phyloP scores from a whole-genome alignment of 2,329 filamentous ascomycete species.

The Fusarium miscanthi region DNA sequence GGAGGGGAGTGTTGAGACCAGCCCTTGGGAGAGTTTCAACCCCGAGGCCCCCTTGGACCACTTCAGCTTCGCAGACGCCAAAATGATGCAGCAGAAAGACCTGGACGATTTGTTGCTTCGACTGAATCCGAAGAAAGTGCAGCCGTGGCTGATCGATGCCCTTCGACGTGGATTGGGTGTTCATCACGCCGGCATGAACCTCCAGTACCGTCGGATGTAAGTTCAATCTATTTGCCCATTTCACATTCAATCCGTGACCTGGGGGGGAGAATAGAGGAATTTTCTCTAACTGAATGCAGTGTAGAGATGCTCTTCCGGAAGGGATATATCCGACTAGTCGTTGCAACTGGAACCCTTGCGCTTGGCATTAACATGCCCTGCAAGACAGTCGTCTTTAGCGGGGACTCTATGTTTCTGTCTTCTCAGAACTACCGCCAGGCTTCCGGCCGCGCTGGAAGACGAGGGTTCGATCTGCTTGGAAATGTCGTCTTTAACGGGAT shows the following conservation, averaged over 20 bases:
- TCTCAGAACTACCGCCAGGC: constrained; percentile 82
- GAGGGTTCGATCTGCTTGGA: constrained; percentile 83
- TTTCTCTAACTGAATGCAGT: constrained; percentile 43
- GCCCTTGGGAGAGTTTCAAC: constrained; percentile 54
- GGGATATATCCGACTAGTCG: constrained; percentile 75
- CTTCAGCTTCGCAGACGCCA: constrained; percentile 75
- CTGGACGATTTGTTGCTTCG: constrained; percentile 55
- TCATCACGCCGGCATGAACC: constrained; percentile 72
- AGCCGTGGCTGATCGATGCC: constrained; percentile 66
- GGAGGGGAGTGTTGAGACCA: constrained; percentile 64
- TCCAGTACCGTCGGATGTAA: constrained; percentile 74
- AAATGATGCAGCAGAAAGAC: constrained; percentile 33
- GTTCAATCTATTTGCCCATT: constrained; percentile 23
- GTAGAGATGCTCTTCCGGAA: constrained; percentile 81
- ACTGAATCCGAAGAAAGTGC: constrained; percentile 68
- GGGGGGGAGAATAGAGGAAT: background rate
- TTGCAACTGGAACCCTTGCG: constrained; percentile 80
- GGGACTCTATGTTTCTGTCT: constrained; percentile 78
- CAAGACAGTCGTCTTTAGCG: constrained; percentile 81
- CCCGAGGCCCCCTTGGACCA: constrained; percentile 70
- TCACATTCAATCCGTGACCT: background rate
- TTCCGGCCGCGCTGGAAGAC: constrained; percentile 80
- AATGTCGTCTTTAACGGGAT: constrained; percentile 84
- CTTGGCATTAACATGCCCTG: constrained; percentile 88
- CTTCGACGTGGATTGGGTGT: constrained; percentile 77